These are phyloP conservation scores for Cornus kousa DNA, from an alignment of 148 eudicot species.

Conservation along the genomic window DNA sequence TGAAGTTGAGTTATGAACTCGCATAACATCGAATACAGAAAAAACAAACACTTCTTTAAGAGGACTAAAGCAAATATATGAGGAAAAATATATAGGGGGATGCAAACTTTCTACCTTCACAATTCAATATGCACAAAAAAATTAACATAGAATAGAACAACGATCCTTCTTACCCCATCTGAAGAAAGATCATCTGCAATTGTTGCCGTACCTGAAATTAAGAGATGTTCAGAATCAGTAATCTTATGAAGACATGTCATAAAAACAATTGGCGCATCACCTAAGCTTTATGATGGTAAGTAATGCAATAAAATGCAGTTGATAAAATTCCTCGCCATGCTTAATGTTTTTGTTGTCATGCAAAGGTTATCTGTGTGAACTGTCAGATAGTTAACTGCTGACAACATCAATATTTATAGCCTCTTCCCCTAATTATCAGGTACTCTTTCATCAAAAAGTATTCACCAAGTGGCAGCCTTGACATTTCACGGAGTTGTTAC, in stretches of 20 bases:
- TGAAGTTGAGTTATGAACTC: no score
- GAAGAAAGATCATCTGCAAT: slow-evolving; percentile 80
- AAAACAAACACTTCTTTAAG: no score
- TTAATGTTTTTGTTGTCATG: background rate
- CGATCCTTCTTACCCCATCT: slow-evolving; percentile 66
- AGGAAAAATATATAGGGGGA: background rate
- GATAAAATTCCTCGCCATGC: background rate
- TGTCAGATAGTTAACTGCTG: no score
- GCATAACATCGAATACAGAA: no score
- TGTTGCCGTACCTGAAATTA: slow-evolving; percentile 66
- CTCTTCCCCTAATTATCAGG: no score
- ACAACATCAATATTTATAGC: no score
- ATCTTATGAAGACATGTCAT: background rate
- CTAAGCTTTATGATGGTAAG: background rate
- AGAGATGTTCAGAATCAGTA: slow-evolving; percentile 10
- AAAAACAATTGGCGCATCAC: background rate
- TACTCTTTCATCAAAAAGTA: no score
- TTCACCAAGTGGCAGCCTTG: no score
- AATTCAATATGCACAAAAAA: background rate
- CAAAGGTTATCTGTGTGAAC: no score
- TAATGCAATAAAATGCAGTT: background rate
- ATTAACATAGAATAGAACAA: background rate
- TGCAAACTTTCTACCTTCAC: slow-evolving; percentile 1
- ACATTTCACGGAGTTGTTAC: no score
- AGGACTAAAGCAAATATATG: background rate